Evolutionary conservation across 352 stramenopile species (phyloP).

Genomic region (Blastocystis sp.): DNA sequence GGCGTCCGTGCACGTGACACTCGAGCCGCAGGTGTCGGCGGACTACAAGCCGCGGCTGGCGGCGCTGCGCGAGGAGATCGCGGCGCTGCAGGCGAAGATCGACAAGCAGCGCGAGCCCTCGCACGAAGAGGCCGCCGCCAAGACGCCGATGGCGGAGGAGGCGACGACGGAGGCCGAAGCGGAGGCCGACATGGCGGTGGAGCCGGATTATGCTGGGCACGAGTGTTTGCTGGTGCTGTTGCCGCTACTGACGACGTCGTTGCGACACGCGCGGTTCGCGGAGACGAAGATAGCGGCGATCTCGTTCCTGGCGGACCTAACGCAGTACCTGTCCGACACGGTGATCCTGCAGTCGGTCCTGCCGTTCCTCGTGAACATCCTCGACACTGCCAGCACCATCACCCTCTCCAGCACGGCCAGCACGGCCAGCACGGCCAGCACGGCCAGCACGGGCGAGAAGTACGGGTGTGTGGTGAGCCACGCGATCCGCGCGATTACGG

Average conservation of each 20-base stretch:
- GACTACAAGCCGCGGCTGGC: slow-evolving; percentile 4
- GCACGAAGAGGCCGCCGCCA: no score
- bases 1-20: neutral
- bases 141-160: slow-evolving; percentile 35
- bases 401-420: neutral
- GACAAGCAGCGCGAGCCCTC: slow-evolving; percentile 20
- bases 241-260: slow-evolving; percentile 51
- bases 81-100: slow-evolving; percentile 55
- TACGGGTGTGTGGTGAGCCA: neutral
- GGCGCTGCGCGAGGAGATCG: slow-evolving; percentile 43
- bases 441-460: slow-evolving; percentile 4
- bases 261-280: slow-evolving; percentile 68
- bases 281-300: slow-evolving; percentile 68
- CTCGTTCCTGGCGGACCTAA: slow-evolving; percentile 50
- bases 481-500: slow-evolving; percentile 39
- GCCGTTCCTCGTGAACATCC: slow-evolving; percentile 71
- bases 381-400: slow-evolving; percentile 4
- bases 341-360: slow-evolving; percentile 88
- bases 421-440: neutral
- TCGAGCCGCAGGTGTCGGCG: neutral
- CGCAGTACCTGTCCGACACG: slow-evolving; percentile 74
- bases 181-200: neutral
- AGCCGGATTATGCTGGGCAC: neutral
- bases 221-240: slow-evolving; percentile 69
- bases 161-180: slow-evolving; percentile 4